phyloP scores from a whole-genome alignment of 2,329 filamentous ascomycete genomes.

The Fusarium palustre region DNA sequence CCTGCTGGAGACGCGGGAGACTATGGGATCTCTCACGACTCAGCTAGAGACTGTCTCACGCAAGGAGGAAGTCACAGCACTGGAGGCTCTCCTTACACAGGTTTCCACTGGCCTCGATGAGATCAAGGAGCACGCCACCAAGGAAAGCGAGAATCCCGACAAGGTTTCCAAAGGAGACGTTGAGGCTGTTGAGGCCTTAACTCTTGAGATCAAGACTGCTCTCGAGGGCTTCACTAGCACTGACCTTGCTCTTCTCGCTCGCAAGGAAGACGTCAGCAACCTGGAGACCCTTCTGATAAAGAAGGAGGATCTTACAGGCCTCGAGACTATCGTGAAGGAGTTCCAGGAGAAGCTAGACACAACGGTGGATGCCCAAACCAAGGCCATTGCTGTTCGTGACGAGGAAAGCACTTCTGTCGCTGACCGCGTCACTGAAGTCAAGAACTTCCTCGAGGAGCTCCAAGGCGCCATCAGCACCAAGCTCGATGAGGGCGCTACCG shows the following conservation, averaged over 20 bases:
- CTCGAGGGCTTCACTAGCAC: slow-evolving; percentile 78
- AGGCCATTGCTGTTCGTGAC: slow-evolving; percentile 85
- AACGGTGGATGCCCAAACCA: slow-evolving; percentile 79
- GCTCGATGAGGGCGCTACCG: slow-evolving; percentile 78
- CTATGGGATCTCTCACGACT: slow-evolving; percentile 72
- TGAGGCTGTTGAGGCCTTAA: slow-evolving; percentile 81
- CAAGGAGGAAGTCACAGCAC: slow-evolving; percentile 80
- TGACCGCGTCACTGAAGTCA: slow-evolving; percentile 83
- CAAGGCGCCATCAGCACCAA: slow-evolving; percentile 81
- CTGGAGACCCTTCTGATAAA: slow-evolving; percentile 77
- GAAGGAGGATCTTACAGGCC: slow-evolving; percentile 74
- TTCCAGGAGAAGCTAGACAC: slow-evolving; percentile 75
- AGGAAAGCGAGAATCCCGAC: slow-evolving; percentile 67
- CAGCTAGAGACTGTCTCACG: slow-evolving; percentile 77
- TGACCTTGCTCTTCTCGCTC: slow-evolving; percentile 76
- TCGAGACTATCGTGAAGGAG: slow-evolving; percentile 77
- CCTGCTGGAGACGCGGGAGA: slow-evolving; percentile 80
- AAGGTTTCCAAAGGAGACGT: slow-evolving; percentile 84
- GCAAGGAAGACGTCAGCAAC: slow-evolving; percentile 76
- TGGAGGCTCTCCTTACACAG: slow-evolving; percentile 84
- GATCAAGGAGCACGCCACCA: slow-evolving; percentile 68
- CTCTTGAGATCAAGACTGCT: slow-evolving; percentile 85
- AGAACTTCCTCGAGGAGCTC: slow-evolving; percentile 80
- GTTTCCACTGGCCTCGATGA: slow-evolving; percentile 82
- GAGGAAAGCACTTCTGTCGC: slow-evolving; percentile 83